Base-by-base conservation (phyloP, 495 filamentous ascomycete species). In the Parachaetomium inaequale region DNA sequence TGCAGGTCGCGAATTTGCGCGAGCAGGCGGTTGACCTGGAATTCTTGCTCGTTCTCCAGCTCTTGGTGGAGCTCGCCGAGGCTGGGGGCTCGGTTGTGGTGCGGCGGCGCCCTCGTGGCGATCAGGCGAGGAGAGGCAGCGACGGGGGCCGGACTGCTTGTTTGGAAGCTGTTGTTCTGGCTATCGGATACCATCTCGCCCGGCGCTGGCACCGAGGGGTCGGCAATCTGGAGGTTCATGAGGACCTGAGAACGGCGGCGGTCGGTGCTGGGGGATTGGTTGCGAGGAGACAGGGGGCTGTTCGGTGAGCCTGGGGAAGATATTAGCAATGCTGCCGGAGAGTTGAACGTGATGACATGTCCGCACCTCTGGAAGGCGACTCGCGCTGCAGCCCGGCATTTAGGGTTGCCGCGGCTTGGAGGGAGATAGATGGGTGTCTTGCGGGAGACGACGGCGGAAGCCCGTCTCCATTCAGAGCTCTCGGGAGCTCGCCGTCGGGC, bases 31-130 rank as follows among this genome's bases (percentile, higher is more conserved):
- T 97, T 97, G 73, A 98, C 94, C 76, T 96, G 93, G 12, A 87
- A 91, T 74, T 98, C 94, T 73, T 96, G 93, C 71, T 98, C 94
- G 53, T 88, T 89, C 74, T 98, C 94, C 7, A 97, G 79, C 70
- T 96, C 91, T 68, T 98, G 93, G 70, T 97, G 93, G 40, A 98
- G 80, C 74, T 97, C 93, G n/a, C 93, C 93, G 47, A 97, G 74
- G 59, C 90, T 96, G 1, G 92, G 92, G 10, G 89, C 77, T 11
- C 82, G 79, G 58, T 72, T 72, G 63, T 90, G 88, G 64, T 86
- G 85, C 8, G 85, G 85, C 8, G 85, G 82, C 63, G 85, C 82
- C 21, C 81, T 80, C 14, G 76, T 81, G 34, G 76, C 75, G 50
- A 66, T 42, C 29, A 87, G 79, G 36, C 82, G 78, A 15, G 88